Evolutionary conservation across 2,329 filamentous ascomycete species (phyloP), one percentile per base, ranked within the genome.

Genomic region (Alternaria sp.): DNA sequence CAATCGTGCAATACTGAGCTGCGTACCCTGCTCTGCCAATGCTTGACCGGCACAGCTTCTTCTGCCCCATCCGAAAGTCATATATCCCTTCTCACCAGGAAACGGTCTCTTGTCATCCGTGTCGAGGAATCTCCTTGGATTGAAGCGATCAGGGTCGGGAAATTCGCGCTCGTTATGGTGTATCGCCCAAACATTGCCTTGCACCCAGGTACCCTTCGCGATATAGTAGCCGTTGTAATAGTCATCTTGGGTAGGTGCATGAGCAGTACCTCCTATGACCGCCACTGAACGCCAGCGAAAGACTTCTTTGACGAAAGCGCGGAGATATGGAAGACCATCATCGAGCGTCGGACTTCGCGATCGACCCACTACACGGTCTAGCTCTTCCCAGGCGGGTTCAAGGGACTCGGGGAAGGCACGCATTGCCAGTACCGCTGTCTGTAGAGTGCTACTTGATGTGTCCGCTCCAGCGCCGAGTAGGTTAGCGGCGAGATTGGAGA

Each of bases 11-110:
- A 89, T 80, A 0, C 84, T 86, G 66, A 89, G 83, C 80, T 85
- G 88, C 1, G 85, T 85, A 5, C 87, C 85, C 67, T 88, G 85
- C 74, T 89, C 87, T 1, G 87, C 87, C 13, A 89, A 77, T 51
- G 87, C 84, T 28, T 86, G 85, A 0, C 87, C 87, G 6, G 84
- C 85, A 72, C 87, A 89, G 44, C 87, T 81, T 21, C 87, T 81
- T 6, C 86, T 80, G 0, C 87, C 86, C 6, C 83, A 84, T 11
- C 87, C 86, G 61, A 87, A 89, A 0, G 80, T 81, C 70, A 85
- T 87, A 7, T 84, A 82, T 51, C 87, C 85, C 10, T 84, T 80
- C 66, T 85, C 79, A 0, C 75, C 72, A 0, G 76, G 73, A 47
- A 64, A 83, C 66, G 28, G 67, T 69, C 65, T 65, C 53, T 65